Percentiles rank a stretch among this genome's conserved stretches.
phyloP scores from a whole-genome alignment of 2,329 filamentous ascomycete genomes.

The Neonectria faginata region DNA sequence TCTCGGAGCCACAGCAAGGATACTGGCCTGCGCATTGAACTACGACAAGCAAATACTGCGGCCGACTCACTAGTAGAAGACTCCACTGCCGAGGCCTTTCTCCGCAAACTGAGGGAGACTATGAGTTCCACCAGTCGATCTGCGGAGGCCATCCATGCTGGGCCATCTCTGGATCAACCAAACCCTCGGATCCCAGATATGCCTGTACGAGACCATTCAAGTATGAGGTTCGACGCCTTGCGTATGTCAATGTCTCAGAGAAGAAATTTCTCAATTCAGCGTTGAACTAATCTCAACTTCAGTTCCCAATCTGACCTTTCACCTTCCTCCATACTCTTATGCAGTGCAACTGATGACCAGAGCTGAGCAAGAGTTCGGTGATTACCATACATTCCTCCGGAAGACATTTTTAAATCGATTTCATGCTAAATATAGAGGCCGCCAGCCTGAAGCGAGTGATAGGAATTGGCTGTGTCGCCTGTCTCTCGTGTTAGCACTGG shows the following conservation, averaged over 20 bases:
- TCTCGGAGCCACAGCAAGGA: not conserved
- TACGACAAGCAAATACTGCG: not conserved
- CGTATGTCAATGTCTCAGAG: not conserved
- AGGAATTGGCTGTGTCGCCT: slow-evolving; percentile 2
- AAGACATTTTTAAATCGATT: slow-evolving; percentile 1
- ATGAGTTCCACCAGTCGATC: not conserved
- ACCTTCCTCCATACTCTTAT: not conserved
- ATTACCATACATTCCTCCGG: slow-evolving; percentile 2
- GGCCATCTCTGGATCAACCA: not conserved
- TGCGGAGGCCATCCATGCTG: not conserved
- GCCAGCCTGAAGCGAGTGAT: not conserved
- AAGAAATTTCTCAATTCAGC: not conserved
- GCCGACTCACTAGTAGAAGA: slow-evolving; percentile 1
- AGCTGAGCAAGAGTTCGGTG: not conserved
- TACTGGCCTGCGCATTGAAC: not conserved
- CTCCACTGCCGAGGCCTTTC: not conserved
- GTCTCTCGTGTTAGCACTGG: slow-evolving; percentile 1
- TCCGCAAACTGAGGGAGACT: not conserved
- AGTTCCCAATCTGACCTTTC: not conserved
- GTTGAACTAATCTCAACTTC: not conserved
- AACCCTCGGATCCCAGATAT: not conserved
- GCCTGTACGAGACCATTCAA: not conserved
- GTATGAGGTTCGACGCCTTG: not conserved
- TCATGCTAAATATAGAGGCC: not conserved
- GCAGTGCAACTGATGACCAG: not conserved